Conservation (phyloP, 108 stramenopile genomes). For the Stephanodiscus triporus region DNA sequence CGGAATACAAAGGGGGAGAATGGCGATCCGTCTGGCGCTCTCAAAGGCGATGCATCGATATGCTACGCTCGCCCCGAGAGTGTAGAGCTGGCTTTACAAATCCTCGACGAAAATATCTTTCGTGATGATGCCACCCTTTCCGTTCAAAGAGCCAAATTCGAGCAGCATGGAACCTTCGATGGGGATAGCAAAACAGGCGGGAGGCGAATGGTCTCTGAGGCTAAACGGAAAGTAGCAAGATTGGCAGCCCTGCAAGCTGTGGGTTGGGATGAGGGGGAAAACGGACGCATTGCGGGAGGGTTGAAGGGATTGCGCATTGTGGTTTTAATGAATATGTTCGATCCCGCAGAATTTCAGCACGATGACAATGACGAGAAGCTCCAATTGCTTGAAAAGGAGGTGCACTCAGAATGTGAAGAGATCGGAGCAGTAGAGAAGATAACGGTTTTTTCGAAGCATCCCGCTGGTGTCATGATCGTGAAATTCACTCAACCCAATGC, state of each 20-base stretch:
- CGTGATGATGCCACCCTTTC: constrained; percentile 51
- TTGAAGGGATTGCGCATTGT: constrained; percentile 92
- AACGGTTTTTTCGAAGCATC: constrained; percentile 88
- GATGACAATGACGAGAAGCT: constrained; percentile 48
- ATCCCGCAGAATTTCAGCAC: constrained; percentile 53
- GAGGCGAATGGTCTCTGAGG: constrained; percentile 51
- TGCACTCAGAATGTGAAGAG: constrained; percentile 67
- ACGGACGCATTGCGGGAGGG: constrained; percentile 83
- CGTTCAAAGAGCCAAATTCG: constrained; percentile 73
- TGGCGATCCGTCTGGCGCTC: constrained; percentile 31
- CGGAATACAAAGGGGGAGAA: constrained; percentile 36
- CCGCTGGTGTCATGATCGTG: constrained; percentile 83
- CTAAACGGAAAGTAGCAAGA: constrained; percentile 79
- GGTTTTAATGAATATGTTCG: constrained; percentile 90
- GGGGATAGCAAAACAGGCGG: constrained; percentile 15
- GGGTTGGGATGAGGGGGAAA: constrained; percentile 86
- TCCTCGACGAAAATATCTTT: constrained; percentile 81
- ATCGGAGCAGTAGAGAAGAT: constrained; percentile 92
- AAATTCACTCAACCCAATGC: constrained; percentile 84
- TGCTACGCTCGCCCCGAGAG: constrained; percentile 91
- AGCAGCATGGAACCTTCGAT: constrained; percentile 57
- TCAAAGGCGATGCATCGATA: constrained; percentile 95
- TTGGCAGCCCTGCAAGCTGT: constrained; percentile 79
- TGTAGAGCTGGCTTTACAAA: constrained; percentile 89
- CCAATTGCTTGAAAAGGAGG: constrained; percentile 59